phyloP scores from a whole-genome alignment of 345 rosid species.

The Eucalyptus cloeziana region DNA sequence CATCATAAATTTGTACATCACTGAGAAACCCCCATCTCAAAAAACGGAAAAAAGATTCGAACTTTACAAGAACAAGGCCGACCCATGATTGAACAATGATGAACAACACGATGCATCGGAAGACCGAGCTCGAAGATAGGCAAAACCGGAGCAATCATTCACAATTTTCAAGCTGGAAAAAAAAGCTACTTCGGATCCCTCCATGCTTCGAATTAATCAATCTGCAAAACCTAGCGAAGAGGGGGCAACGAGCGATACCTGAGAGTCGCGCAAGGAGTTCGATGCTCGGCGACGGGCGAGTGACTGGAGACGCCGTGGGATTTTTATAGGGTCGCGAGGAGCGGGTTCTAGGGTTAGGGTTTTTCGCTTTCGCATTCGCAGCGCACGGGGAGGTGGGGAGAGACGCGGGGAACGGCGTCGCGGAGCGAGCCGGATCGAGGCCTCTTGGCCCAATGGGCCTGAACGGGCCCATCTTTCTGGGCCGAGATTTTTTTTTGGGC shows the following conservation, averaged over 20 bases:
- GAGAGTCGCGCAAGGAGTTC: background rate
- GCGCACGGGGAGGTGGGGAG: background rate
- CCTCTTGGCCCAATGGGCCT: background rate
- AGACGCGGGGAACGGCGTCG: background rate
- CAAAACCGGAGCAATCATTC: background rate
- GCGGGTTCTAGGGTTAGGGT: background rate
- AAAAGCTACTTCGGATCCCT: background rate
- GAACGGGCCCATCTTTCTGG: fast-evolving
- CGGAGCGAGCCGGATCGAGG: background rate
- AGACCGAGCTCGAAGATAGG: background rate
- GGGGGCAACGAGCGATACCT: background rate
- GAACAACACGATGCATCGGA: background rate
- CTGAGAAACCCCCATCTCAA: background rate
- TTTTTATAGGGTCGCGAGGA: background rate
- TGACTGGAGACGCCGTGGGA: background rate
- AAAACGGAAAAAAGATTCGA: background rate
- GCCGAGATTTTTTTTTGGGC: background rate
- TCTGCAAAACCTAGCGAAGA: background rate
- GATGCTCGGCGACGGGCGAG: background rate
- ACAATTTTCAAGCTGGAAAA: background rate
- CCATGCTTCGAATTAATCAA: background rate
- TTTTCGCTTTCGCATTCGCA: background rate
- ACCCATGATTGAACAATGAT: background rate
- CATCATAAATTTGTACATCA: background rate
- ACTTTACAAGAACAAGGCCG: background rate